Percentiles rank a stretch among this genome's conserved stretches.
Evolutionary conservation across 306 rosid genomes (phyloP).

Genomic region (Acacia confusa): DNA sequence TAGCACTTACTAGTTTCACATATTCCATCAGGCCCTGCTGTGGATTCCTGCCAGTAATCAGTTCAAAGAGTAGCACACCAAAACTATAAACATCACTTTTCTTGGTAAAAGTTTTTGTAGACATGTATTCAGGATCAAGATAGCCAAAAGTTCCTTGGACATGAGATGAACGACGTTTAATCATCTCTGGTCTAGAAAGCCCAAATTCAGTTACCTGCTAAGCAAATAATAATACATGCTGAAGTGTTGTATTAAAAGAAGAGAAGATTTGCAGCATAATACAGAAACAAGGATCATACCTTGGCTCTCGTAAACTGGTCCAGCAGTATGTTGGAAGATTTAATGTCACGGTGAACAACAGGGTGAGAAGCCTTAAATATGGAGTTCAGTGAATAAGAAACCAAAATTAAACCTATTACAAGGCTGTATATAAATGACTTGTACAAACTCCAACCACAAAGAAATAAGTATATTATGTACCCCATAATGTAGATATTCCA

Average conservation of each 20-base stretch:
- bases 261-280: slow-evolving; percentile 7
- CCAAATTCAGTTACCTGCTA: too few relatives aligned
- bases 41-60: too few relatives aligned
- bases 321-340: slow-evolving; percentile 80
- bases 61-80: too few relatives aligned
- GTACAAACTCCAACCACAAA: not conserved
- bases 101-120: too few relatives aligned
- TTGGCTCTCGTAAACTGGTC: slow-evolving; percentile 85
- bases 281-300: slow-evolving; percentile 44
- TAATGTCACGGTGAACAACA: slow-evolving; percentile 92
- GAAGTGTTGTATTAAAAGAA: not conserved
- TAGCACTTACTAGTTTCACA: too few relatives aligned
- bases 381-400: slow-evolving; percentile 15
- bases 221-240: not conserved
- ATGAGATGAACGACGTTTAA: too few relatives aligned
- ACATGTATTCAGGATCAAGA: too few relatives aligned
- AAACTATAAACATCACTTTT: too few relatives aligned
- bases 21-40: too few relatives aligned
- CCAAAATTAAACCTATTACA: slow-evolving; percentile 7
- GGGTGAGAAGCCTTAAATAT: slow-evolving; percentile 80
- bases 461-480: slow-evolving; percentile 41
- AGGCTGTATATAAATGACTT: slow-evolving; percentile 9
- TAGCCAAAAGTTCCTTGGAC: too few relatives aligned
- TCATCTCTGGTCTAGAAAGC: too few relatives aligned
- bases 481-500: slow-evolving; percentile 98